Conservation (phyloP, 2,329 filamentous ascomycete species). For the Colletotrichum sp. region DNA sequence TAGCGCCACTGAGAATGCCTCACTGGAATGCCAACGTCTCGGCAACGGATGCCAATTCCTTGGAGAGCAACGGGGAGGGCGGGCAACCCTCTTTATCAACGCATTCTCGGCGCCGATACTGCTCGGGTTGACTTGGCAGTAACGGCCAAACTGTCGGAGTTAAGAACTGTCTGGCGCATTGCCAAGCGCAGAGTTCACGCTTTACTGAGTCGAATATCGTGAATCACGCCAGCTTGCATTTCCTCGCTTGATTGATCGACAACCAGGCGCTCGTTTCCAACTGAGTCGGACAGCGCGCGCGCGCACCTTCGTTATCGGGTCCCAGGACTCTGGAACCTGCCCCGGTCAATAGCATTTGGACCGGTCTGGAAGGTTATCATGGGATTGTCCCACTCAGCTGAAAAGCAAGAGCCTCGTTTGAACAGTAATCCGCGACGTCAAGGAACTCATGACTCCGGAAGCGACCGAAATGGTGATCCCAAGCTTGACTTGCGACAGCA, state of each 20-base stretch:
- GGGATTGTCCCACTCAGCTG: not conserved
- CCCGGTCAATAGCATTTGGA: not conserved
- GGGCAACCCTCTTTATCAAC: not conserved
- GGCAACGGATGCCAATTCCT: not conserved
- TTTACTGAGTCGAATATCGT: not conserved
- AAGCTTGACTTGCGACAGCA: not conserved
- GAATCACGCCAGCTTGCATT: not conserved
- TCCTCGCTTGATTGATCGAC: slow-evolving; percentile 1
- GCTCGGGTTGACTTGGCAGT: not conserved
- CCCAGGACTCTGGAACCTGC: not conserved
- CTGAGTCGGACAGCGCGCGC: not conserved
- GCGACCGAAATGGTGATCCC: not conserved
- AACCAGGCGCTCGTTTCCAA: not conserved
- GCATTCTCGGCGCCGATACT: not conserved
- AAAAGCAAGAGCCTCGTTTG: not conserved
- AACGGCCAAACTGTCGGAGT: not conserved
- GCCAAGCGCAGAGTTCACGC: not conserved
- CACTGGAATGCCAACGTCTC: not conserved
- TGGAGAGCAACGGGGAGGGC: not conserved
- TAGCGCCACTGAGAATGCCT: not conserved
- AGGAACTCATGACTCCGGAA: not conserved
- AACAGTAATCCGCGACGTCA: not conserved
- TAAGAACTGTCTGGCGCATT: not conserved
- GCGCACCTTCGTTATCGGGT: not conserved
- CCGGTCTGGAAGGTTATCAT: not conserved